Evolutionary conservation across 352 stramenopile genomes (phyloP).

Genomic region (Blastocystis sp.): DNA sequence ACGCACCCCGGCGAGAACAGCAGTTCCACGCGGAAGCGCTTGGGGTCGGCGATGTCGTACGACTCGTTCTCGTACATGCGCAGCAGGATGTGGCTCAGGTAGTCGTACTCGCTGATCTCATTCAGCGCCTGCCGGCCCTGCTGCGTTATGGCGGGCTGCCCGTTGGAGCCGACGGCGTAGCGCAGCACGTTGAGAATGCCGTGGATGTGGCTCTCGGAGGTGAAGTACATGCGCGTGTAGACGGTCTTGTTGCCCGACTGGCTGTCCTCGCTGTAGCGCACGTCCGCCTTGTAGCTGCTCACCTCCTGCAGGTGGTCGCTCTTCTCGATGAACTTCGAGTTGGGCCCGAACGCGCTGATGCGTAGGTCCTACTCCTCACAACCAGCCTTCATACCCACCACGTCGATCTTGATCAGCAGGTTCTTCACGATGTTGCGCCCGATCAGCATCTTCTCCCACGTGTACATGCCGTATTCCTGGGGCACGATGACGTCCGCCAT

Average conservation of each 20-base stretch:
- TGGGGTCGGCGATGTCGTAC: slow-evolving; percentile 75
- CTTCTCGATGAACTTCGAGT: slow-evolving; percentile 65
- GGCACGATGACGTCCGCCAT: slow-evolving; percentile 88
- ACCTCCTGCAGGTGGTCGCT: slow-evolving; percentile 54
- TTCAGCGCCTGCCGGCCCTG: slow-evolving; percentile 78
- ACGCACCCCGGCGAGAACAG: slow-evolving; percentile 76
- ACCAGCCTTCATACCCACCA: not conserved
- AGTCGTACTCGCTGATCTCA: slow-evolving; percentile 89
- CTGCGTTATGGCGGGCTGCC: slow-evolving; percentile 64
- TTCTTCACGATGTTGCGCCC: slow-evolving; percentile 90
- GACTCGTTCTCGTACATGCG: slow-evolving; percentile 91
- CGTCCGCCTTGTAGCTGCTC: slow-evolving; percentile 55
- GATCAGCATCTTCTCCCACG: slow-evolving; percentile 88
- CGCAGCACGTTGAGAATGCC: slow-evolving; percentile 94
- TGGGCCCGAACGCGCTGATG: slow-evolving; percentile 54
- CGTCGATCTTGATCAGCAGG: slow-evolving; percentile 94
- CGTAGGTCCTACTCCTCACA: slow-evolving; percentile 33
- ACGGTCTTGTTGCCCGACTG: slow-evolving; percentile 75
- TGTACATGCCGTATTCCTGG: slow-evolving; percentile 78
- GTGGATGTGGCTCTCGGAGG: slow-evolving; percentile 95
- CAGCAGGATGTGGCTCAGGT: slow-evolving; percentile 96
- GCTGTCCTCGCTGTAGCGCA: slow-evolving; percentile 44
- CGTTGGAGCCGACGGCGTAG: slow-evolving; percentile 72
- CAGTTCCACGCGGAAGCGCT: slow-evolving; percentile 79
- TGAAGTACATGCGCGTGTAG: slow-evolving; percentile 98